Conservation (phyloP, 345 rosid genomes). For the Hypericum perforatum region DNA sequence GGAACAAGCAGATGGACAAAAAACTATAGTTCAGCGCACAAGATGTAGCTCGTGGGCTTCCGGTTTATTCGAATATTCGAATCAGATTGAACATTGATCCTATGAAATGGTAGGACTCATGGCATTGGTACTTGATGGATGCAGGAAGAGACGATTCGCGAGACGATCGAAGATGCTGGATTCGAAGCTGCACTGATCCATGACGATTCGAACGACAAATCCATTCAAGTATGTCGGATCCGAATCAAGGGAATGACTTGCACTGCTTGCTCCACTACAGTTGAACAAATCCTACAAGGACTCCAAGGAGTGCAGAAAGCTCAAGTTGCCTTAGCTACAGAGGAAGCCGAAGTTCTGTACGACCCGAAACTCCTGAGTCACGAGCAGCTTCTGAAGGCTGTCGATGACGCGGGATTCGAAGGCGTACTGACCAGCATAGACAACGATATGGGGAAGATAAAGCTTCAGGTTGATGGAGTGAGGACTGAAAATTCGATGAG, state of each 20-base stretch:
- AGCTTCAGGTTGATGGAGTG: slow-evolving; percentile 62
- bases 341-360: slow-evolving; percentile 71
- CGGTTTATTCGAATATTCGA: no score
- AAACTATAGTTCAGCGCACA: no score
- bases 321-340: slow-evolving; percentile 79
- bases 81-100: not conserved
- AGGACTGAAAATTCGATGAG: slow-evolving; percentile 38
- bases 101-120: not conserved
- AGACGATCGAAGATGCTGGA: slow-evolving; percentile 81
- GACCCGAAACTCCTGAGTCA: slow-evolving; percentile 39
- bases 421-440: slow-evolving; percentile 65
- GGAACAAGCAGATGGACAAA: no score
- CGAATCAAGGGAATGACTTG: slow-evolving; percentile 88
- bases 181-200: slow-evolving; percentile 51
- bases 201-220: slow-evolving; percentile 41
- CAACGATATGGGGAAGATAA: slow-evolving; percentile 56
- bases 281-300: slow-evolving; percentile 55
- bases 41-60: no score
- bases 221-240: slow-evolving; percentile 56
- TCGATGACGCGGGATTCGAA: slow-evolving; percentile 62
- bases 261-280: slow-evolving; percentile 65
- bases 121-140: slow-evolving; percentile 1
- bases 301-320: slow-evolving; percentile 58
- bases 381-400: slow-evolving; percentile 33
- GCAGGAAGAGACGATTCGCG: slow-evolving; percentile 76